These are phyloP conservation scores for Diaporthe sp. DNA, from an alignment of 2,329 filamentous ascomycete species.

Conservation along the genomic window DNA sequence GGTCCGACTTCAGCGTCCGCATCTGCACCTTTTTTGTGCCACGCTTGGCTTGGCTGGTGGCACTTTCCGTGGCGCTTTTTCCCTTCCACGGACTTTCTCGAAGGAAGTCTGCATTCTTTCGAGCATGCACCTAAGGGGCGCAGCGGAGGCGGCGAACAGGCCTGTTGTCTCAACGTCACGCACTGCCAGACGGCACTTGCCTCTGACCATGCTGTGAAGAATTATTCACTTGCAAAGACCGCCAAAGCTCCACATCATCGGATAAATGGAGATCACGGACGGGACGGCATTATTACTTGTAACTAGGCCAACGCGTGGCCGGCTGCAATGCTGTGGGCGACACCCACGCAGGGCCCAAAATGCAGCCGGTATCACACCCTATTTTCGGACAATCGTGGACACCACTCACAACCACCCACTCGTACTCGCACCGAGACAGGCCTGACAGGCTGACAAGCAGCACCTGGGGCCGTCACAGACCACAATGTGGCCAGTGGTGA, in stretches of 20 bases:
- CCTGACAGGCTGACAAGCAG: background rate
- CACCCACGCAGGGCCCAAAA: constrained; percentile 4
- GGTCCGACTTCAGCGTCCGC: background rate
- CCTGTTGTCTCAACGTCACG: background rate
- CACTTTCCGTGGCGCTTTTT: background rate
- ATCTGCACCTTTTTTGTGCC: background rate
- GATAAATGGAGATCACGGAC: background rate
- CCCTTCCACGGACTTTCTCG: constrained; percentile 18
- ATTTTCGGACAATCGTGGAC: constrained; percentile 28
- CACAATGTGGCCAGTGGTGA: constrained; percentile 25
- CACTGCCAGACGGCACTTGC: background rate
- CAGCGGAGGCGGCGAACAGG: background rate
- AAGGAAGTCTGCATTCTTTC: background rate
- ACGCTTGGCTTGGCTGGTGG: background rate
- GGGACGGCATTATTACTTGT: constrained; percentile 9
- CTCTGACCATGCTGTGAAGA: background rate
- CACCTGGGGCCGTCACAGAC: constrained; percentile 25
- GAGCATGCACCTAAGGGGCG: constrained; percentile 1
- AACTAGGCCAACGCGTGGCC: background rate
- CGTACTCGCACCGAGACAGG: constrained; percentile 13
- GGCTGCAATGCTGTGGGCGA: constrained; percentile 13
- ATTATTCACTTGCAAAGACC: background rate
- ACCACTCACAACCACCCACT: background rate
- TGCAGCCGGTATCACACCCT: constrained; percentile 35
- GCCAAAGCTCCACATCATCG: background rate